Base-by-base conservation (phyloP, 2,329 filamentous ascomycete genomes). In the Fusarium compactum region DNA sequence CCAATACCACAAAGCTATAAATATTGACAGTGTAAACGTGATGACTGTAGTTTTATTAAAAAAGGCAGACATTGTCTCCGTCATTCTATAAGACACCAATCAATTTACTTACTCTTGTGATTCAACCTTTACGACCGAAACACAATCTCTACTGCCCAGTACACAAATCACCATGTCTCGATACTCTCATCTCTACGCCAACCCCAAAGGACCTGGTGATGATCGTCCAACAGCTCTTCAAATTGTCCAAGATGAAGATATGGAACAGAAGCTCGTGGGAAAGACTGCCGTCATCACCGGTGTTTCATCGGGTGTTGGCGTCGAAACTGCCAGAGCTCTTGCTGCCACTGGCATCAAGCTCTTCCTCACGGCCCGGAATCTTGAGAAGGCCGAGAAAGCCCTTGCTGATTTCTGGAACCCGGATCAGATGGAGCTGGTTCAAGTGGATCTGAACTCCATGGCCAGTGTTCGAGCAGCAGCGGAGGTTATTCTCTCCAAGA, bases 251-350 rank as follows among this genome's bases (percentile, higher is more conserved):
- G 59, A 62, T 16, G 45, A 62, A 18, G 6, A 40, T 2, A 45
- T 62, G 45, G 15, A 61, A 2, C 16, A 61, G 9, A 51, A 43
- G 15, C 55, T 62, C 5, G 10, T 53, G 25, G 56, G 55, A 3
- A 62, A 62, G 24, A 1, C 30, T 6, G 59, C 56, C 18, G 56
- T 62, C 11, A 34, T 62, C 16, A 62, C 59, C 5, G 59, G 84
- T 14, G 71, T 73, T 4, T 80, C 80, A 8, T 79, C 82, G 10
- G 84, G 83, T 2, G 75, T 85, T 24, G 84, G 83, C 10, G 71
- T 83, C 27, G 82, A 85, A 63, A 85, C 83, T 6, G 79, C 77
- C 7, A 78, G 79, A 18, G 84, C 84, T 8, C 76, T 87, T 7
- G 72, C 78, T 24, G 70, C 80, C 11, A 84, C 85, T 5, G 74